Base-by-base conservation (phyloP, 306 rosid genomes). In the Trifolium repens region DNA sequence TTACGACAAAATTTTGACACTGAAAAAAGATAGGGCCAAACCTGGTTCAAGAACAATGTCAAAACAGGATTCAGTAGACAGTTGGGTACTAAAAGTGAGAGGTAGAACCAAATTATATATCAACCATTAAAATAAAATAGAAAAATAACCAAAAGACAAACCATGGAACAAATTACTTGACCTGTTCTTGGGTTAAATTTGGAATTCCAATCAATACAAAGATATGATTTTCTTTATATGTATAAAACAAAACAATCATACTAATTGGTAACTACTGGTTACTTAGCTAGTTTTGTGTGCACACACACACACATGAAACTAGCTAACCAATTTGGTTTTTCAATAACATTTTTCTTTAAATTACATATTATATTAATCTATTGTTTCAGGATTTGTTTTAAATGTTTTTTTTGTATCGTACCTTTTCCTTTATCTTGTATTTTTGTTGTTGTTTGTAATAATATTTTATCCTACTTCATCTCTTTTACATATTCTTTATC, bases 31-130 rank as follows among this genome's bases (percentile, higher is more conserved):
- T 27, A 17, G n/a, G 58, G 42, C 24, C 50, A 67, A 30, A 71
- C 84, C 86, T 75, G 84, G 55, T 78, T 43, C 80, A 78, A 71
- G 57, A 81, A 62, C 22, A 22, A 71, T 49, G 67, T 27, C 77
- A 37, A 71, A 37, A 37, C 24, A 37, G 24, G 13, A 13, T 59
- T 67, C 17, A 72, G 75, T 50, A 59, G 60, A 53, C 49, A 70
- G 61, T 7, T 42, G 15, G 43, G 42, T 32, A 16, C 22, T 15
- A 32, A 46, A 78, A 77, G 52, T 59, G 47, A 61, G 12, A 53
- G 74, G 1, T 54, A 47, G 50, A 77, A 24, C 53, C 69, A 24
- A 62, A 46, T n/a, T 26, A 57, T 15, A 9, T 55, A 39, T 40
- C 52, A 55, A 61, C 42, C 32, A 73, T 16, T 30, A 68, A 54